A percentile compares a stretch with the other conserved stretches of the same genome.
phyloP scores from a whole-genome alignment of 768 basidiomycete genomes.

The Hypholoma fasciculare region DNA sequence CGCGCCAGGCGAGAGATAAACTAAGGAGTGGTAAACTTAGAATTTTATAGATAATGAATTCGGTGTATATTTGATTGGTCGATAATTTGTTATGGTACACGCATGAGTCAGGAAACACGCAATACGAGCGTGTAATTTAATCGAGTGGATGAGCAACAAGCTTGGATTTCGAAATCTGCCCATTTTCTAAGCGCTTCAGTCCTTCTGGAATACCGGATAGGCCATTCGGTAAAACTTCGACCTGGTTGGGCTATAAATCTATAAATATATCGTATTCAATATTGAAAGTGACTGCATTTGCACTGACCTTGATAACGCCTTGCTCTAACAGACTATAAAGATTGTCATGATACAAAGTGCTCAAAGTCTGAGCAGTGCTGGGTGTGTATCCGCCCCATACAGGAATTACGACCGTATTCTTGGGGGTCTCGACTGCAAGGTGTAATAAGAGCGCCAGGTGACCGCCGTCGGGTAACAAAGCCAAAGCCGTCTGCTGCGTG shows the following conservation, averaged over 20 bases:
- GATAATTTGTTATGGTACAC: too few relatives aligned
- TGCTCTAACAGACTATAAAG: conserved; percentile 14
- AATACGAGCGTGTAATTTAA: too few relatives aligned
- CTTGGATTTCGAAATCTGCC: conserved; percentile 42
- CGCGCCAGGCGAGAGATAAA: too few relatives aligned
- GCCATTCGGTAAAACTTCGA: conserved; percentile 42
- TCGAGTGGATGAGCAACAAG: conserved; percentile 30
- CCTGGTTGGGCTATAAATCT: conserved; percentile 38
- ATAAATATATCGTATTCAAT: not conserved
- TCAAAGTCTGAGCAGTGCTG: conserved; percentile 9
- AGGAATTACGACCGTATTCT: conserved; percentile 7
- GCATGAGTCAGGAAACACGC: too few relatives aligned
- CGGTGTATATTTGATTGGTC: too few relatives aligned
- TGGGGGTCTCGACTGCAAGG: not conserved
- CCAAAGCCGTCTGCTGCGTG: conserved; percentile 24
- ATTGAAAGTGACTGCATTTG: not conserved
- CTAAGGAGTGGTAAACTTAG: too few relatives aligned
- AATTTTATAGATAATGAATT: too few relatives aligned
- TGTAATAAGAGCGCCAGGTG: conserved; percentile 4
- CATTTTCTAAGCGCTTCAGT: conserved; percentile 37
- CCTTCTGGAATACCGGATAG: conserved; percentile 42
- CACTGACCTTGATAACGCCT: conserved; percentile 20
- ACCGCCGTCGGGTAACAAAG: conserved; percentile 19
- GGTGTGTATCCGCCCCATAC: conserved; percentile 4
- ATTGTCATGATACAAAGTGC: conserved; percentile 14